A percentile compares a stretch with the other conserved stretches of the same genome.
These are phyloP conservation scores for Ceratocystis smalleyi DNA, from an alignment of 2,329 filamentous ascomycete species.

Conservation along the genomic window DNA sequence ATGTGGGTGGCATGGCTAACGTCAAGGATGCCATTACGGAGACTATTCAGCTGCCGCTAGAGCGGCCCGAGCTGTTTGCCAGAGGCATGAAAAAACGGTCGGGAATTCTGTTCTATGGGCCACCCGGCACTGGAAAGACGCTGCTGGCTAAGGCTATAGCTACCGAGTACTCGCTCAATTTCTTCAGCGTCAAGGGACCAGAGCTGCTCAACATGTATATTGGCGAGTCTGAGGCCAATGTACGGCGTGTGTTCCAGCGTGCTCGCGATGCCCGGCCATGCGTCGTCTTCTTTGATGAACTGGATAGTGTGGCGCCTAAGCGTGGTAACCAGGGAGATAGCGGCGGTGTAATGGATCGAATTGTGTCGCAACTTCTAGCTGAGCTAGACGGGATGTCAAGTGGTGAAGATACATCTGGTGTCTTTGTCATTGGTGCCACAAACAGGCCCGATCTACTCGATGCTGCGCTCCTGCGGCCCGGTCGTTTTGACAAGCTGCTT, in stretches of 20 bases:
- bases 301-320: conserved; percentile 90
- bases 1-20: conserved; percentile 82
- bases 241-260: conserved; percentile 74
- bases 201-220: conserved; percentile 94
- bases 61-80: conserved; percentile 82
- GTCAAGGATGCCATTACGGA: conserved; percentile 96
- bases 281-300: conserved; percentile 84
- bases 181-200: conserved; percentile 85
- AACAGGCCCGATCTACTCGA: conserved; percentile 90
- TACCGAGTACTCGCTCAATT: conserved; percentile 85
- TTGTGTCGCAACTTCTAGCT: conserved; percentile 84
- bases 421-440: conserved; percentile 93
- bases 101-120: conserved; percentile 82
- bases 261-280: conserved; percentile 75
- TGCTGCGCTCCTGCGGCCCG: conserved; percentile 73
- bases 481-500: conserved; percentile 95
- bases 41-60: conserved; percentile 84
- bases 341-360: conserved; percentile 94
- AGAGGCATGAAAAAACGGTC: conserved; percentile 97
- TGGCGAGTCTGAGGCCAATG: conserved; percentile 84
- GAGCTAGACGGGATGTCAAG: conserved; percentile 91
- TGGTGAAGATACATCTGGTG: conserved; percentile 49
- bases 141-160: conserved; percentile 86
- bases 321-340: conserved; percentile 94
- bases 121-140: conserved; percentile 82